phyloP scores from a whole-genome alignment of 768 basidiomycete species.

The Punctularia strigosozonata region DNA sequence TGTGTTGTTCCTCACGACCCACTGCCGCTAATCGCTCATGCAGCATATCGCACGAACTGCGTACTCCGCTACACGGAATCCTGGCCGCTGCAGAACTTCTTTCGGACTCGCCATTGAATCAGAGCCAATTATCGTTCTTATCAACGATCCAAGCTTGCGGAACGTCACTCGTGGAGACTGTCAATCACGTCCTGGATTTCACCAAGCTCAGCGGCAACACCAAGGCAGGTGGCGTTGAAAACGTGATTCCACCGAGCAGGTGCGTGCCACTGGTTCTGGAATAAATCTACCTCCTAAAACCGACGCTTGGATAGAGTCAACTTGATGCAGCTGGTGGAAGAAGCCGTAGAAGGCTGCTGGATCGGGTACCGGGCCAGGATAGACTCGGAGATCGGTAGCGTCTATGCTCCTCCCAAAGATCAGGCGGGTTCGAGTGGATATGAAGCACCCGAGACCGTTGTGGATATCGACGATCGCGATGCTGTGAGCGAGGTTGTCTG shows the following conservation, averaged over 20 bases:
- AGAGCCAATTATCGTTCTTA: conserved; percentile 75
- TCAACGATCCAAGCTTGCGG: conserved; percentile 93
- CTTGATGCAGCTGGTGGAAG: conserved; percentile 73
- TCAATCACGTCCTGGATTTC: conserved; percentile 94
- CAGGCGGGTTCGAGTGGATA: conserved; percentile 13
- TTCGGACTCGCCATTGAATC: conserved; percentile 69
- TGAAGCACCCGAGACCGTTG: conserved; percentile 65
- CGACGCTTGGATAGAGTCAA: conserved; percentile 35
- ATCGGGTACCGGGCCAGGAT: conserved; percentile 82
- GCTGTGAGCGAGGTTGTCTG: conserved; percentile 31
- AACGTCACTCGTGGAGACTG: conserved; percentile 91
- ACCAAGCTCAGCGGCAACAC: conserved; percentile 86
- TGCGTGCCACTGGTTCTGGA: conserved; percentile 20
- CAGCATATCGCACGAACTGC: conserved; percentile 84
- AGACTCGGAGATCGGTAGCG: conserved; percentile 77
- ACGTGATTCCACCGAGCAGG: conserved; percentile 59
- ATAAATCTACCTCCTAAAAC: background rate
- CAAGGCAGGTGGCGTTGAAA: conserved; percentile 68
- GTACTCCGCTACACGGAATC: conserved; percentile 89
- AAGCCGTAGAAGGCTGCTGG: conserved; percentile 90
- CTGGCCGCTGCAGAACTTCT: conserved; percentile 88
- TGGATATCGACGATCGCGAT: conserved; percentile 69
- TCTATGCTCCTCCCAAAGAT: conserved; percentile 75
- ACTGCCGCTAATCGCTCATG: background rate
- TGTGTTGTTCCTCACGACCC: background rate